A percentile compares a stretch with the other conserved stretches of the same genome.
These are phyloP conservation scores for Kwoniella dejecticola DNA, from an alignment of 768 basidiomycete species.

Conservation along the genomic window DNA sequence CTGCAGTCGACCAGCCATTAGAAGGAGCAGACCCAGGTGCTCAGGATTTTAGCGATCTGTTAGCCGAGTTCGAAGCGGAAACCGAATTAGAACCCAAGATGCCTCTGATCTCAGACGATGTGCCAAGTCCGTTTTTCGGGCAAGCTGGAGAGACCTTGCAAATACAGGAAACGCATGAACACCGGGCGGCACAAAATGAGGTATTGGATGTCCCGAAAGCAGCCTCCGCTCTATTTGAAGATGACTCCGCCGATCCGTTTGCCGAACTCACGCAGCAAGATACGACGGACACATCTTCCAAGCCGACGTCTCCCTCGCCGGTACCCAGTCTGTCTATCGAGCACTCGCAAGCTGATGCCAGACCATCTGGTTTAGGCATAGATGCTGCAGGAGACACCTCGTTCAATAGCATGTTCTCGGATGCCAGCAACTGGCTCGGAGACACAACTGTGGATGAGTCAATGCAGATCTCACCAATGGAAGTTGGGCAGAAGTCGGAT, in stretches of 20 bases:
- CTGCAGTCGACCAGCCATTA: no score
- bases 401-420: constrained; percentile 30
- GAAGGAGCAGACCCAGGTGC: no score
- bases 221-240: constrained; percentile 24
- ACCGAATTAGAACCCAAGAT: neutral
- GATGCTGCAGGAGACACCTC: constrained; percentile 25
- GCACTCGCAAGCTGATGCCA: constrained; percentile 11
- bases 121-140: neutral
- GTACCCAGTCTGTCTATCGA: constrained; percentile 29
- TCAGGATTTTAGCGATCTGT: constrained; percentile 37
- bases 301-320: constrained; percentile 19
- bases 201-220: constrained; percentile 7
- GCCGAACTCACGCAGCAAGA: constrained; percentile 20
- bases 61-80: constrained; percentile 41
- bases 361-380: constrained; percentile 18
- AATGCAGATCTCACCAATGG: neutral
- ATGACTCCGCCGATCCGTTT: constrained; percentile 29
- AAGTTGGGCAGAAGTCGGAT: neutral
- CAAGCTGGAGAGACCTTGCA: no score
- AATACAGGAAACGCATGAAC: neutral
- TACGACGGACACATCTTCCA: neutral
- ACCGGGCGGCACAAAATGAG: neutral
- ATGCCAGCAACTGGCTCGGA: constrained; percentile 40
- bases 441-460: constrained; percentile 41
- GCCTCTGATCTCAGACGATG: neutral